Evolutionary conservation across 352 stramenopile genomes (phyloP), one percentile per base, ranked within the genome.

Genomic region (Globisporangium takayamanum): DNA sequence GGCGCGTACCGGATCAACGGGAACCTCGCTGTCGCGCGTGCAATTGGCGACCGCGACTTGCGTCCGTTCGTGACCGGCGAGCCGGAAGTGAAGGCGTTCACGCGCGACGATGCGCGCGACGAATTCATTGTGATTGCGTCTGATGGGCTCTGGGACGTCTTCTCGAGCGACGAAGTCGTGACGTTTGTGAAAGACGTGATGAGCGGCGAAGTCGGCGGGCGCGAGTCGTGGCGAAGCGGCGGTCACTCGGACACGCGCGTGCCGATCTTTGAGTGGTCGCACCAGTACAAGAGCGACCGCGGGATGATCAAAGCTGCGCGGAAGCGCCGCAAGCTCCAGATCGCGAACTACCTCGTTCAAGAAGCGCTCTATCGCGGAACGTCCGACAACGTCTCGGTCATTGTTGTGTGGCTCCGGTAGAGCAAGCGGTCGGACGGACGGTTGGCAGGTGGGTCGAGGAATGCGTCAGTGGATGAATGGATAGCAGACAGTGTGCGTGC

Each of bases 71-170:
- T 97, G 11, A 88, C 69, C 25, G 83, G 80, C 0, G 83, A 95
- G 41, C 76, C 78, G 4, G 88, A 97, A 55, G 80, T 97, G 41
- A 76, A 84, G 50, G 74, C 77, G 33, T 84, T 94, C 56, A 71
- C 86, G 48, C 75, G 87, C 8, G 79, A 93, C 59, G 79, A 83
- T 67, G 73, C 76, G 59, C 83, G 86, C 57, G 84, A 96, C 66
- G 74, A 97, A 52, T 98, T 98, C 57, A 90, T 97, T 66, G 92
- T 98, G 59, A 68, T 98, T 30, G 93, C 92, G 20, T 96, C 81
- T 18, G 93, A 98, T 56, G 93, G 93, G 0, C 73, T 98, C 2
- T 98, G 92, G 92, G 93, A 98, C 57, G 90, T 98, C 28, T 97
- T 98, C 59, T 89, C 73, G 12, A 96, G 80, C 55, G 87, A 96